Base-by-base conservation (phyloP, 163 green algal genomes). In the Trebouxia gelatinosa region DNA sequence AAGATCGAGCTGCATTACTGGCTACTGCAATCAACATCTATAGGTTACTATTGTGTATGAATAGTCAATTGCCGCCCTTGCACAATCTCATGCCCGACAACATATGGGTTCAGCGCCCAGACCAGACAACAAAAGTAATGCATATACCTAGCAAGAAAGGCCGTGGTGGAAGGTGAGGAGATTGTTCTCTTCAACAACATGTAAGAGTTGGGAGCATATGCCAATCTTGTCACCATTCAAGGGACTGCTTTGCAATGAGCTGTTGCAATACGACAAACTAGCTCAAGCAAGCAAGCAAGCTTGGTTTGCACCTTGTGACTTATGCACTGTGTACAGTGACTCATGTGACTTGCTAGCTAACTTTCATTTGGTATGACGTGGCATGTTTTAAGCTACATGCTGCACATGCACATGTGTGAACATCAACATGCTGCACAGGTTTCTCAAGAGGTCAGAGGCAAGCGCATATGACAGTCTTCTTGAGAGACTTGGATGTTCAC, bases 81-180 rank as follows among this genome's bases (percentile, higher is more conserved):
- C 28, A 66, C 2, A 66, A 40, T 66, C 58, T 66, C 58, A 66
- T 66, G 58, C 58, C 58, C 38, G 23, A 66, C 38, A 66, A 37
- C 58, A 66, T 66, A 66, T 66, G 58, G 58, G 58, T 66, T n/a
- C 58, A n/a, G 38, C 58, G 16, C 58, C 58, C 58, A 66, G 3
- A 66, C 28, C 58, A 39, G 37, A 28, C 37, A 13, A 66, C 58
- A 66, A 28, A 66, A 66, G 58, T 66, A 28, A 66, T 66, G 58
- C 58, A 66, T 66, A 29, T 66, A 66, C 58, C 28, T 39, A 66
- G 58, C 58, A 66, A 66, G 58, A 3, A 66, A 29, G 58, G 9
- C 38, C 38, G 28, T 66, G 6, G 16, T 66, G 58, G 58, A 66
- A 66, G 6, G 58, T 66, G 58, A 66, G 28, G 28, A 66, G 58